Conservation (phyloP, 768 basidiomycete genomes). For the Cantharellus anzutake region DNA sequence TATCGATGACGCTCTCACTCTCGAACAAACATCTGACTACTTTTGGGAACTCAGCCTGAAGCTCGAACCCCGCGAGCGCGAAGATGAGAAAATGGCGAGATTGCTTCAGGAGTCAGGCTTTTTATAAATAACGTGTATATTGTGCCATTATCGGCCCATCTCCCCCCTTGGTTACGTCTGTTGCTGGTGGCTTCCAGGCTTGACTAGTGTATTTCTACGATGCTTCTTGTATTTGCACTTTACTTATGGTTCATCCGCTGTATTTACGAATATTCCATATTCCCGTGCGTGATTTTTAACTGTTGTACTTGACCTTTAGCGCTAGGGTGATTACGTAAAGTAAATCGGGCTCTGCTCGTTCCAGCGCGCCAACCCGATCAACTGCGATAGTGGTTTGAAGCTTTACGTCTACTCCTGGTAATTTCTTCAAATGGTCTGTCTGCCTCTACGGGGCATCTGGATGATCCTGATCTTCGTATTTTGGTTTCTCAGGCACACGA, state of each 20-base stretch:
- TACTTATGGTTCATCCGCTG: no score
- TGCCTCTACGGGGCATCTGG: neutral
- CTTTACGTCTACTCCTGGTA: no score
- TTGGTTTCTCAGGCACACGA: conserved; percentile 5
- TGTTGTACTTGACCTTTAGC: no score
- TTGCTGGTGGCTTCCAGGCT: no score
- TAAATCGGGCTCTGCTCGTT: no score
- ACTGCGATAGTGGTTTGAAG: no score
- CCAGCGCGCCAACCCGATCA: no score
- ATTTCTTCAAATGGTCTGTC: neutral
- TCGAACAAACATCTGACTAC: conserved; percentile 40
- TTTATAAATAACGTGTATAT: conserved; percentile 23
- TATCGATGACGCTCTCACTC: conserved; percentile 60
- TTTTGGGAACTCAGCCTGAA: conserved; percentile 73
- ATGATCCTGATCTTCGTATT: neutral
- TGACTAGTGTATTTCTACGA: no score
- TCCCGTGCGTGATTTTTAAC: no score
- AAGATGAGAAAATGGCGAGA: conserved; percentile 92
- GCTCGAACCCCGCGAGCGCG: conserved; percentile 83
- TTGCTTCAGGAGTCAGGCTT: conserved; percentile 79
- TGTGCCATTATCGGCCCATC: neutral
- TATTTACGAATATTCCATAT: no score
- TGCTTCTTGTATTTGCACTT: no score
- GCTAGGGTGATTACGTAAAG: no score
- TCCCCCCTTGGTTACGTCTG: neutral